A percentile compares a stretch with the other conserved stretches of the same genome.
These are phyloP conservation scores for Pythium rishiriense DNA, from an alignment of 352 stramenopile genomes.

Conservation along the genomic window DNA sequence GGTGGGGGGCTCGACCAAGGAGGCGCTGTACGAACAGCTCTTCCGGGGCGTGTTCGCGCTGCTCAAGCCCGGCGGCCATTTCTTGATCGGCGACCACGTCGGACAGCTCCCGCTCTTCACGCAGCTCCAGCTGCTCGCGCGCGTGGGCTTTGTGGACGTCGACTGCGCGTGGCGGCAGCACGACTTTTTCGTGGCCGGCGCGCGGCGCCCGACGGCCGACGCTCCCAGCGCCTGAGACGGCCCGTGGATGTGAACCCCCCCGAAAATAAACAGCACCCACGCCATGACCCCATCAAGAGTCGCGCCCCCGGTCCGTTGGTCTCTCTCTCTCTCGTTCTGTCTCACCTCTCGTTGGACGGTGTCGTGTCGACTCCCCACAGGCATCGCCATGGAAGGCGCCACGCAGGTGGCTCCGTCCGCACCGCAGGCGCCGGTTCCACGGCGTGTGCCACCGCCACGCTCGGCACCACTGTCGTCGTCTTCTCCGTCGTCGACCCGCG, in stretches of 20 bases:
- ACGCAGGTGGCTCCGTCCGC: too few relatives aligned
- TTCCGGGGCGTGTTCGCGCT: conserved; percentile 57
- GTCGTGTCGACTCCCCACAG: neutral
- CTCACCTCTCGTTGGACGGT: neutral
- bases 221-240: neutral
- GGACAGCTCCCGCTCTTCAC: conserved; percentile 62
- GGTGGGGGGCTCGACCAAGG: conserved; percentile 4
- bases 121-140: conserved; percentile 58
- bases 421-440: neutral
- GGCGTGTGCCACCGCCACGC: too few relatives aligned
- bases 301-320: neutral
- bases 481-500: too few relatives aligned
- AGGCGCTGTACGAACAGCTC: conserved; percentile 48
- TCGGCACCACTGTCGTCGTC: neutral
- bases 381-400: too few relatives aligned
- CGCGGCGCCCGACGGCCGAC: conserved; percentile 32
- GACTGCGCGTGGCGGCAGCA: conserved; percentile 72
- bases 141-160: conserved; percentile 67
- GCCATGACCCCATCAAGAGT: neutral
- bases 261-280: neutral
- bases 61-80: conserved; percentile 59
- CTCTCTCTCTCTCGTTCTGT: neutral
- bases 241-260: too few relatives aligned
- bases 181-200: conserved; percentile 78
- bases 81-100: conserved; percentile 75